A percentile compares a stretch with the other conserved stretches of the same genome.
Evolutionary conservation across 2,329 filamentous ascomycete genomes (phyloP).

Genomic region (Cladosporium sp.): DNA sequence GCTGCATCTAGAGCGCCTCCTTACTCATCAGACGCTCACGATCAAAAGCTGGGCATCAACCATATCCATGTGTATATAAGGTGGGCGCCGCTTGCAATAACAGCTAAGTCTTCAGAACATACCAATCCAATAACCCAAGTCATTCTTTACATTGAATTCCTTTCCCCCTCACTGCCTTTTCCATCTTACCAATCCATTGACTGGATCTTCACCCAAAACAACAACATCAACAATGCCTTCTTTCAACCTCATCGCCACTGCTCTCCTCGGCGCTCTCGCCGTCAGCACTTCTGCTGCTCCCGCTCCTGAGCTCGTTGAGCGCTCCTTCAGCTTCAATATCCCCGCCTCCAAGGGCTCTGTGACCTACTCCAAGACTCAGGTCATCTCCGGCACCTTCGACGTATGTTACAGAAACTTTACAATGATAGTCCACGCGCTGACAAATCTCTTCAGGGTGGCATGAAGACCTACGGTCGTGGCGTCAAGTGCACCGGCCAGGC

Average conservation of each 20-base stretch:
- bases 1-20: not conserved
- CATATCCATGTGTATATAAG: not conserved
- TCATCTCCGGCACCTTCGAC: slow-evolving; percentile 16
- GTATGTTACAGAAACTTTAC: too few relatives aligned
- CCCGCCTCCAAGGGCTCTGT: slow-evolving; percentile 19
- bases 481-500: slow-evolving; percentile 39
- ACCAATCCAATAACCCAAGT: not conserved
- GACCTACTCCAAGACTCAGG: slow-evolving; percentile 15
- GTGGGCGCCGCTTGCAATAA: not conserved
- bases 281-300: slow-evolving; percentile 9
- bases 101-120: not conserved
- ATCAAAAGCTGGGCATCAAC: not conserved
- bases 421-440: too few relatives aligned
- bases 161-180: not conserved
- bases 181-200: slow-evolving; percentile 5
- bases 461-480: slow-evolving; percentile 36
- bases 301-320: slow-evolving; percentile 11
- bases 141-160: not conserved
- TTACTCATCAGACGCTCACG: not conserved
- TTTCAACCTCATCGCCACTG: slow-evolving; percentile 7
- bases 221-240: slow-evolving; percentile 11
- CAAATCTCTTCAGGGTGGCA: not conserved
- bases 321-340: slow-evolving; percentile 18
- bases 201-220: not conserved
- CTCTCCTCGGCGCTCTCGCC: slow-evolving; percentile 12